These are phyloP conservation scores for Fusarium foetens DNA, from an alignment of 2,329 filamentous ascomycete species.

Conservation along the genomic window DNA sequence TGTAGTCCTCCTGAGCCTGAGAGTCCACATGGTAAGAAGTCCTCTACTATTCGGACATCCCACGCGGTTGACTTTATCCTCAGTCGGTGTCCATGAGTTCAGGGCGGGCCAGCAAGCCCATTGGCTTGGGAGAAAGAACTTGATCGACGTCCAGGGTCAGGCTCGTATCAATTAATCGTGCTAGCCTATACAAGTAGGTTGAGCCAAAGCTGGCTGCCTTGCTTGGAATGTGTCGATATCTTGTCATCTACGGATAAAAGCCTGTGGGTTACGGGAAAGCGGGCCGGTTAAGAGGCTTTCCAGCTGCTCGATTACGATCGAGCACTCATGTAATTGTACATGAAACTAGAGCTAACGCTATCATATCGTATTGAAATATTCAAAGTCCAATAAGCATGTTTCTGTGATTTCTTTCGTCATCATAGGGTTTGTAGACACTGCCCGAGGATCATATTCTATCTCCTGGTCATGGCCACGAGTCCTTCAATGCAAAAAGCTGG, in stretches of 20 bases:
- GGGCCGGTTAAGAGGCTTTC: slow-evolving; percentile 6
- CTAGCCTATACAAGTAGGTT: slow-evolving; percentile 1
- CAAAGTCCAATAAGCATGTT: not conserved
- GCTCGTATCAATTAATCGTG: slow-evolving; percentile 8
- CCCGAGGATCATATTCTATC: not conserved
- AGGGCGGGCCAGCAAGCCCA: not conserved
- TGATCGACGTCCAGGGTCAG: slow-evolving; percentile 23
- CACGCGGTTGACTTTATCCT: not conserved
- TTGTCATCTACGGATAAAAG: not conserved
- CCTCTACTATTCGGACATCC: not conserved
- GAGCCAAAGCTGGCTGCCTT: not conserved
- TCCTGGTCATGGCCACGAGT: not conserved
- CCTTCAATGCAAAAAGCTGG: not conserved
- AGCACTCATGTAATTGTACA: not conserved
- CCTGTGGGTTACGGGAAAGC: not conserved
- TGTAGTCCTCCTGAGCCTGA: not conserved
- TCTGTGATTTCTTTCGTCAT: not conserved
- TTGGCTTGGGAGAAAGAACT: slow-evolving; percentile 1
- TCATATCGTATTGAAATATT: not conserved
- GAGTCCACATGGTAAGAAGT: not conserved
- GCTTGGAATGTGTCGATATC: not conserved
- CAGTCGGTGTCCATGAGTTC: not conserved
- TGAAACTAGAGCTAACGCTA: not conserved
- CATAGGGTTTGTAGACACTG: not conserved
- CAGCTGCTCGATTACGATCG: not conserved